These are phyloP conservation scores for Aureobasidium musti DNA, from an alignment of 2,329 filamentous ascomycete genomes.

Conservation along the genomic window DNA sequence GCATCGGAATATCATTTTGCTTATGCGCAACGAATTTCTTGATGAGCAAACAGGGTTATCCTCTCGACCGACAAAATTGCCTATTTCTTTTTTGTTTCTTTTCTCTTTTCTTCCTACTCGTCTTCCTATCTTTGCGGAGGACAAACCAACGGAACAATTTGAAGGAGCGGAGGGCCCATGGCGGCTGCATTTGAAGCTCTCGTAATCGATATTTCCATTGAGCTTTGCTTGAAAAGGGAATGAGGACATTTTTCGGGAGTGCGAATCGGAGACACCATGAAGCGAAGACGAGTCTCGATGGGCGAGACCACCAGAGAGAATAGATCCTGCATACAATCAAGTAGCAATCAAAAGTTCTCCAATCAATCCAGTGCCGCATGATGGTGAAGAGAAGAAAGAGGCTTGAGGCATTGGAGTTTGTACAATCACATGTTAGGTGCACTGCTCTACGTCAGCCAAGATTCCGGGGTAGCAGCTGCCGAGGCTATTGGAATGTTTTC, in stretches of 20 bases:
- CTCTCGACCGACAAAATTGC: no score
- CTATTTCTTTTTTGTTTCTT: background rate
- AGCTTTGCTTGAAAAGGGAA: no score
- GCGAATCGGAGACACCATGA: no score
- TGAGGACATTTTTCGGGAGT: no score
- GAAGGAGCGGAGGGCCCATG: no score
- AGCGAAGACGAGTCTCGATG: no score
- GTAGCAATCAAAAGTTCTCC: background rate
- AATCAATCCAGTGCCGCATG: background rate
- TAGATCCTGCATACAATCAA: background rate
- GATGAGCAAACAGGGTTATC: background rate
- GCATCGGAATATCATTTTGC: background rate
- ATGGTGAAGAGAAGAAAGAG: slow-evolving; percentile 4
- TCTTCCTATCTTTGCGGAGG: no score
- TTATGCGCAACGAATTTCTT: background rate
- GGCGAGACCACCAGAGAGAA: no score
- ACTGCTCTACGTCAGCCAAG: slow-evolving; percentile 5
- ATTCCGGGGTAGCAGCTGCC: slow-evolving; percentile 9
- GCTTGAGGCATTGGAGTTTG: background rate
- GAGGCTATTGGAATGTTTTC: slow-evolving; percentile 19
- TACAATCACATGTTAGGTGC: slow-evolving; percentile 16
- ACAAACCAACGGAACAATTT: no score
- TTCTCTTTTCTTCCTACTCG: no score
- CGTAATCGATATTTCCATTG: no score
- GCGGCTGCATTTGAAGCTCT: no score